These are phyloP conservation scores for Barbarea vulgaris DNA, from an alignment of 345 rosid genomes.

Conservation along the genomic window DNA sequence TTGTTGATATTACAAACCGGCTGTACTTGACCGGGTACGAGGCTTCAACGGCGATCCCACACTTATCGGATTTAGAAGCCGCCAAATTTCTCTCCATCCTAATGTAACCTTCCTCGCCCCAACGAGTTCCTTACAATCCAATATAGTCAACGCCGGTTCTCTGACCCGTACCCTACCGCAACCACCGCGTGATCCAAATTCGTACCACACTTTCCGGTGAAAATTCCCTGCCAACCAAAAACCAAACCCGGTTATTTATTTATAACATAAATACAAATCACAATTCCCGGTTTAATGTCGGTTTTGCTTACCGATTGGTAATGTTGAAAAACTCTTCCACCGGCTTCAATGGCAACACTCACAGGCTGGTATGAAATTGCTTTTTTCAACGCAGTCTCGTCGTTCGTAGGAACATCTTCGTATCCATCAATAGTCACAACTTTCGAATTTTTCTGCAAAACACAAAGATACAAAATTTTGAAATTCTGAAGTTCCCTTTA, in stretches of 20 bases:
- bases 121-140: slow-evolving; percentile 90
- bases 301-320: slow-evolving; percentile 64
- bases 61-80: slow-evolving; percentile 52
- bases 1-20: slow-evolving; percentile 50
- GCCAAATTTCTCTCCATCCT: slow-evolving; percentile 64
- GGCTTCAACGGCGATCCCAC: slow-evolving; percentile 79
- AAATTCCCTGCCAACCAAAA: slow-evolving; percentile 60
- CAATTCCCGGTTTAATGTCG: not conserved
- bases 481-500: not conserved
- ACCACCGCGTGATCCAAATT: slow-evolving; percentile 79
- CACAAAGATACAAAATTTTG: not conserved
- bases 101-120: slow-evolving; percentile 87
- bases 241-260: slow-evolving; percentile 18
- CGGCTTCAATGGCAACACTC: slow-evolving; percentile 93
- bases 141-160: slow-evolving; percentile 70
- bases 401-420: slow-evolving; percentile 65
- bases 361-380: slow-evolving; percentile 90
- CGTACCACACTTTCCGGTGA: slow-evolving; percentile 70
- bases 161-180: slow-evolving; percentile 82
- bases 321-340: slow-evolving; percentile 77
- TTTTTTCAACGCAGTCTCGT: slow-evolving; percentile 65
- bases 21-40: slow-evolving; percentile 75
- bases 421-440: slow-evolving; percentile 82
- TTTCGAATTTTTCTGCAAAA: slow-evolving; percentile 58
- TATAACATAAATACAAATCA: not conserved